A percentile compares a stretch with the other conserved stretches of the same genome.
These are phyloP conservation scores for Aspergillus egyptiacus DNA, from an alignment of 495 filamentous ascomycete genomes.

Conservation along the genomic window DNA sequence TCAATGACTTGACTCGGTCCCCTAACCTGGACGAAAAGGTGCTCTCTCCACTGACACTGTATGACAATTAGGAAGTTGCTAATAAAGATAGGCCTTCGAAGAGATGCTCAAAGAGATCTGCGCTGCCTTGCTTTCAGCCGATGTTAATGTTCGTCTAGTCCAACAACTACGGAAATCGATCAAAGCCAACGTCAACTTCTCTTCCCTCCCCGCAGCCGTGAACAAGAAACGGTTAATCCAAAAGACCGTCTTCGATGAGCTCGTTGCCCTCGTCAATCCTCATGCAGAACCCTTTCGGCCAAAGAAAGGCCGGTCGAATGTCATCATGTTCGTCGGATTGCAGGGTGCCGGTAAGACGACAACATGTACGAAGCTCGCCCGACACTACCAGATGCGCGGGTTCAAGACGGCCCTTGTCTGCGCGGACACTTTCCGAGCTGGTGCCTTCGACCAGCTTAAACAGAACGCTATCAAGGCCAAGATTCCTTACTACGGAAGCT, in stretches of 20 bases:
- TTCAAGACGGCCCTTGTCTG: conserved; percentile 95
- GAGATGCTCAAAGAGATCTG: conserved; percentile 97
- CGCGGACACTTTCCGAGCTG: conserved; percentile 96
- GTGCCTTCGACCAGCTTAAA: conserved; percentile 97
- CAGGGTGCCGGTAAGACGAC: conserved; percentile 98
- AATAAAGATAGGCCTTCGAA: conserved; percentile 75
- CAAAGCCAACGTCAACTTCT: conserved; percentile 83
- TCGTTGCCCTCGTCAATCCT: conserved; percentile 91
- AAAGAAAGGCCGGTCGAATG: conserved; percentile 90
- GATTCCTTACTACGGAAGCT: conserved; percentile 94
- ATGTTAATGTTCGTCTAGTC: conserved; percentile 95
- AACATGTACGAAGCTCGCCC: conserved; percentile 92
- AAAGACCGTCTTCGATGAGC: conserved; percentile 95
- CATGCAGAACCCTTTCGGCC: conserved; percentile 95
- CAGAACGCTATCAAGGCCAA: conserved; percentile 98
- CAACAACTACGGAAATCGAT: conserved; percentile 89
- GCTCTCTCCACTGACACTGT: conserved; percentile 7
- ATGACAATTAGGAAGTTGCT: conserved; percentile 10
- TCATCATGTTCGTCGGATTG: conserved; percentile 99
- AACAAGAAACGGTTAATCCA: conserved; percentile 99
- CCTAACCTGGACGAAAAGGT: conserved; percentile 96
- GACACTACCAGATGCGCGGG: conserved; percentile 89
- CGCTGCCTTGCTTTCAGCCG: conserved; percentile 86
- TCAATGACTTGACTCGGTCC: conserved; percentile 87
- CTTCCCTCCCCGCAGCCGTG: conserved; percentile 75